Base-by-base conservation (phyloP, 2,329 filamentous ascomycete genomes). In the Neurospora sp. region DNA sequence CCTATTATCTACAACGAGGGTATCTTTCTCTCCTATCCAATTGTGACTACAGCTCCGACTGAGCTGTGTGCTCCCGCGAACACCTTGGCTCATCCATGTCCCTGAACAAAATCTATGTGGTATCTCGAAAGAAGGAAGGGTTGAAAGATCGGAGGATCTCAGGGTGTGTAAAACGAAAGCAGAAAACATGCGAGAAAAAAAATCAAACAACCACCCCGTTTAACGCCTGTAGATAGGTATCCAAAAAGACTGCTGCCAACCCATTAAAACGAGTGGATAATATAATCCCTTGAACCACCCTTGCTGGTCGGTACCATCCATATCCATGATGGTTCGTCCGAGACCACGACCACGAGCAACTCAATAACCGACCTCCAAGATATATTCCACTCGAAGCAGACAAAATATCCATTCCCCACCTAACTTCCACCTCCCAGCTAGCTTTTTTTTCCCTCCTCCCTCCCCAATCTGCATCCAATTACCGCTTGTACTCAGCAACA, bases 401-500 rank as follows among this genome's bases (percentile, higher is more conserved):
- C 11, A 39, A 15, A 42, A 42, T 1, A 42, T 42, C 39, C 15
- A 40, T 15, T 15, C 15, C 15, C 38, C 38, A 39, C 1, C 28
- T 33, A 33, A 33, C 28, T 33, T 33, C 38, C 10, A 38, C 10
- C 38, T 38, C 38, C 38, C 38, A 38, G 38, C 10, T 2, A 11
- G 9, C 10, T 3, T 39, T 39, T 3, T 13, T 15, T 39, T 39
- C 1, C 38, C 10, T 38, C 38, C 38, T 11, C 8, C 38, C 38
- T 38, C 38, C 38, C 9, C 38, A 40, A 17, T 81, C 77, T 79
- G 81, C 80, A 80, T 86, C 79, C 78, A 83, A 81, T 78, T 84
- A 73, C 70, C 78, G 2, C 78, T 87, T 84, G 78, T 82, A 83
- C 67, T 84, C 82, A 15, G 80, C 80, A 33, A 90, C 75, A 13